A percentile compares a stretch with the other conserved stretches of the same genome.
Evolutionary conservation across 192 early-diverging fungal genomes (phyloP).

Genomic region (Dimargaris cristalligena): DNA sequence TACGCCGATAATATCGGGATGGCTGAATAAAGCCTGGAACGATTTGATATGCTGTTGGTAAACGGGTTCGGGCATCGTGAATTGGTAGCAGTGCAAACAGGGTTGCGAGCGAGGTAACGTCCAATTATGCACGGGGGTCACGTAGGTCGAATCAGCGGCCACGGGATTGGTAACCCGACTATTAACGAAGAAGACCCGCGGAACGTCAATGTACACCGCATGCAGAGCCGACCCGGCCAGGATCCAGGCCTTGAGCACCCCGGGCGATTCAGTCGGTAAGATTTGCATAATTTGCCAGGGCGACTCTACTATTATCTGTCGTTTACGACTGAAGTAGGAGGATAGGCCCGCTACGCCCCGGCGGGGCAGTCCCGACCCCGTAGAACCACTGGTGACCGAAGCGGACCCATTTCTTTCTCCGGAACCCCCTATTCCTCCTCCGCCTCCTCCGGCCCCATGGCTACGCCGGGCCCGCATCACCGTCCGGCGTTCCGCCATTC

Average conservation of each 20-base stretch:
- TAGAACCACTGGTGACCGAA: neutral
- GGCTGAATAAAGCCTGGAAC: conserved; percentile 64
- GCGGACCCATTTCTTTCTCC: no score
- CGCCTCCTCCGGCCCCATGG: conserved; percentile 16
- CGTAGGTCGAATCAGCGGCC: conserved; percentile 21
- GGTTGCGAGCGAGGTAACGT: conserved; percentile 66
- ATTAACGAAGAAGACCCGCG: conserved; percentile 74
- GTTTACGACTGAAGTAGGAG: conserved; percentile 56
- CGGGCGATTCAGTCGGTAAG: conserved; percentile 60
- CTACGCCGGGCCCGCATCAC: conserved; percentile 23
- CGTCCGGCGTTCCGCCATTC: conserved; percentile 32
- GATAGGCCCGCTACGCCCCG: conserved; percentile 17
- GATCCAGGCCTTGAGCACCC: conserved; percentile 81
- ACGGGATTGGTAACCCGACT: conserved; percentile 38
- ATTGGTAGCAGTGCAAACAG: conserved; percentile 54
- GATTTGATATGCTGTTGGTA: conserved; percentile 55
- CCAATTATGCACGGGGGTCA: conserved; percentile 24
- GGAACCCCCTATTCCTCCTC: no score
- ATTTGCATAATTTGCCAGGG: conserved; percentile 81
- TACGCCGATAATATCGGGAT: conserved; percentile 77
- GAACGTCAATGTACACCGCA: conserved; percentile 53
- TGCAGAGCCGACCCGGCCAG: conserved; percentile 51
- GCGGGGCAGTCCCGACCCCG: neutral
- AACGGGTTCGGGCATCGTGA: conserved; percentile 62
- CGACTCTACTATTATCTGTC: conserved; percentile 38